These are phyloP conservation scores for Aureobasidium sp. DNA, from an alignment of 2,329 filamentous ascomycete species.

Conservation along the genomic window DNA sequence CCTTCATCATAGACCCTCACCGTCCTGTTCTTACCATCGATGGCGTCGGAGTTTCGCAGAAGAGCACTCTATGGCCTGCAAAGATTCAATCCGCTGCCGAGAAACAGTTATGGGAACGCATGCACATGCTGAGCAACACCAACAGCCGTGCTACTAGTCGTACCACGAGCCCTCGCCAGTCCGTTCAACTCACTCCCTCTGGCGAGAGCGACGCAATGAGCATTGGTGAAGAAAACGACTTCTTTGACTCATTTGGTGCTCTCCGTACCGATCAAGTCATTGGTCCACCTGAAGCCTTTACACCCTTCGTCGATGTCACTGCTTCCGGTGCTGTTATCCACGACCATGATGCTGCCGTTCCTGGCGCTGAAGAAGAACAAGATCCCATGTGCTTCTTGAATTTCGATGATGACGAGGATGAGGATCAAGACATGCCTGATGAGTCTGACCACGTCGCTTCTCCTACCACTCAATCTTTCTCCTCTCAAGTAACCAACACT, in stretches of 20 bases:
- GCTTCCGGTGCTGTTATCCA: constrained; percentile 16
- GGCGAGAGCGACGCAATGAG: constrained; percentile 17
- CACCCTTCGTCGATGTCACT: constrained; percentile 17
- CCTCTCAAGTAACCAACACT: constrained; percentile 43
- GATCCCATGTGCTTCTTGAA: constrained; percentile 65
- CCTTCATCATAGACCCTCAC: constrained; percentile 24
- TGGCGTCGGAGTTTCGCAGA: constrained; percentile 15
- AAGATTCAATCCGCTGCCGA: constrained; percentile 18
- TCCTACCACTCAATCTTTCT: constrained; percentile 39
- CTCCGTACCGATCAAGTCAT: constrained; percentile 17
- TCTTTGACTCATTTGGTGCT: constrained; percentile 14
- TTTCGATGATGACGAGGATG: constrained; percentile 56
- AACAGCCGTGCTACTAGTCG: constrained; percentile 23
- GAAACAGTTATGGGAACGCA: constrained; percentile 16
- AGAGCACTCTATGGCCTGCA: constrained; percentile 19
- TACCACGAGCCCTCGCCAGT: constrained; percentile 26
- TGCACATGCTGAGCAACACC: constrained; percentile 11
- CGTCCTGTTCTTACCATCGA: constrained; percentile 18
- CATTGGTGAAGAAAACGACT: constrained; percentile 5
- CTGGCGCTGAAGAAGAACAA: constrained; percentile 42
- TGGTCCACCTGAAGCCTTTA: constrained; percentile 17
- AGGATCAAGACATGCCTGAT: constrained; percentile 47
- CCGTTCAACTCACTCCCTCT: constrained; percentile 18
- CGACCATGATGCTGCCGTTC: constrained; percentile 2
- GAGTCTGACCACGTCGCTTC: constrained; percentile 30